Base-by-base conservation (phyloP, 1,139 yeast species). In the Pichia kudriavzevii region DNA sequence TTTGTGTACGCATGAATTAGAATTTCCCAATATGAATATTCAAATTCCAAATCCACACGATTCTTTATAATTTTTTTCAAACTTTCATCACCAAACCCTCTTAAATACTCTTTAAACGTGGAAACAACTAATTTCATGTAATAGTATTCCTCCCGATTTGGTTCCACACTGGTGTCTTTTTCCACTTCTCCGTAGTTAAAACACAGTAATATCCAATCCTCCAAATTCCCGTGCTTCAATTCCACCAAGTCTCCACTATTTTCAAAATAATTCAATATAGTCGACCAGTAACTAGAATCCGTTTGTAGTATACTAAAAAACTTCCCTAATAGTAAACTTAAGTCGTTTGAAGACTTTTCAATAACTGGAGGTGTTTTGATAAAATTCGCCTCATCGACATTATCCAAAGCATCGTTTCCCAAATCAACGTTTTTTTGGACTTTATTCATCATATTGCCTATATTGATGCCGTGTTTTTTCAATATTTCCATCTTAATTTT, bases 281-380 rank as follows among this genome's bases (percentile, higher is more conserved):
- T 63, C 1, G 78, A 68, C 51, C 91, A 68, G 52, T 91, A 91
- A 1, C 58, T 58, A 1, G 95, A 87, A 50, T 83, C 85, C 0
- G 95, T 83, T 54, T 93, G 98, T 26, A 93, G 59, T 29, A 88
- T 63, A 49, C 80, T 91, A 48, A 91, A 79, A 38, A 91, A 56
- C 7, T 83, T 79, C 49, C 82, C 95, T 56, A 81, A 83, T 1
- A 75, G 55, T 42, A 77, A 84, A 17, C 75, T 59, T 42, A 72
- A 58, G 36, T 63, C 64, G 16, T 39, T 41, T 7, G 45, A 36
- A 7, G 52, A 42, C 28, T 52, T 55, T 27, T 45, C 42, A 14
- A 45, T 39, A 13, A 33, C 33, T n/a, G 30, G 22, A 19, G 32
- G 23, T 5, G 34, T 30, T 14, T 22, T 23, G 11, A 29, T 18